A percentile compares a stretch with the other conserved stretches of the same genome.
These are phyloP conservation scores for Polysphondylium violaceum DNA, from an alignment of 78 protist genomes.

Conservation along the genomic window DNA sequence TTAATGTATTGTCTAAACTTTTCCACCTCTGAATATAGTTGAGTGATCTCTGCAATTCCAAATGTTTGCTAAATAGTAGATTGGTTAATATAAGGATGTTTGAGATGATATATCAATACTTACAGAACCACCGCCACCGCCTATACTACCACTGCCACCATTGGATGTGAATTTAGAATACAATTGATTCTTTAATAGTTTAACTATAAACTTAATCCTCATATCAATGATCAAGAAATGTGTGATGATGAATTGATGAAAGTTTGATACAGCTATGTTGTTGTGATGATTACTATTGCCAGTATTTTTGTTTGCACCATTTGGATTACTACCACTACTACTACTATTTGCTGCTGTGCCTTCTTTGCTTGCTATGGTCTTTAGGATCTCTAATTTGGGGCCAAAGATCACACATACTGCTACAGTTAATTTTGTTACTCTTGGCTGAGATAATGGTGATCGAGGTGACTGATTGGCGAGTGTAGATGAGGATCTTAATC, in stretches of 20 bases:
- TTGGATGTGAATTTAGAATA: constrained; percentile 37
- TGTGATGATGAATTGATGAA: constrained; percentile 70
- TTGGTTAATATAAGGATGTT: background rate
- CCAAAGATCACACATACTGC: constrained; percentile 74
- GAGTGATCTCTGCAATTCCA: constrained; percentile 49
- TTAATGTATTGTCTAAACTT: constrained; percentile 60
- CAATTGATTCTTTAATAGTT: constrained; percentile 60
- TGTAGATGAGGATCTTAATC: constrained; percentile 34
- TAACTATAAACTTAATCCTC: constrained; percentile 56
- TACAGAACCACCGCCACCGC: constrained; percentile 62
- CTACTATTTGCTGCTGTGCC: background rate
- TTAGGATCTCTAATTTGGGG: constrained; percentile 23
- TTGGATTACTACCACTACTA: too few relatives aligned
- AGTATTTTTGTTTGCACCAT: background rate
- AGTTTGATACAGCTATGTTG: constrained; percentile 26
- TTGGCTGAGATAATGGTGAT: constrained; percentile 24
- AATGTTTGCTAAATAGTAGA: background rate
- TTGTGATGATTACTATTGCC: background rate
- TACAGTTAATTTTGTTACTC: constrained; percentile 44
- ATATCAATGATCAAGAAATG: constrained; percentile 54
- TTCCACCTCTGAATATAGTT: constrained; percentile 52
- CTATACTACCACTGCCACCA: too few relatives aligned
- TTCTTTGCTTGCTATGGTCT: background rate
- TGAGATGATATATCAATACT: background rate
- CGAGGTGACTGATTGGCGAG: constrained; percentile 21